Evolutionary conservation across 208 protist genomes (phyloP).

Genomic region (Leishmania turanica): DNA sequence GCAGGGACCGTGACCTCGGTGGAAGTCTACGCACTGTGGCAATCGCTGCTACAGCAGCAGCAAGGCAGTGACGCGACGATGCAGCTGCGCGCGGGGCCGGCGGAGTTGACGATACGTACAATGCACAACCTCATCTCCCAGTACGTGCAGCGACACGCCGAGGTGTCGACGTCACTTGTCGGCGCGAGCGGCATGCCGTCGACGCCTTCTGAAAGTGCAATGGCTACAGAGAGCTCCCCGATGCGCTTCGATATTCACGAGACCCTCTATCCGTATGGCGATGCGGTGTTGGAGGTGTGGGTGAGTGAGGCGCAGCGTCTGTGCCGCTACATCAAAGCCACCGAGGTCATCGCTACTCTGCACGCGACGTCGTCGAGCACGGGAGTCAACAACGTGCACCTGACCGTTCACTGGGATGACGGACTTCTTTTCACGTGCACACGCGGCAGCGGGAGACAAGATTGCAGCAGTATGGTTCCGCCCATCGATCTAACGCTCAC

Average conservation of each 20-base stretch:
- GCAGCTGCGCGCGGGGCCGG: background rate
- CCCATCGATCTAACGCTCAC: constrained; percentile 20
- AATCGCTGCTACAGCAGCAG: constrained; percentile 15
- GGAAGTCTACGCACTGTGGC: constrained; percentile 32
- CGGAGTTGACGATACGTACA: constrained; percentile 8
- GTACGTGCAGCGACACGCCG: constrained; percentile 20
- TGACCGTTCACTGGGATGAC: constrained; percentile 73
- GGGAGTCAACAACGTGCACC: constrained; percentile 15
- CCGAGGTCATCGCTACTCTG: constrained; percentile 68
- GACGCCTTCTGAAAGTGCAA: background rate
- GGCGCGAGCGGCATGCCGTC: background rate
- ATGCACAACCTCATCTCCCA: constrained; percentile 17
- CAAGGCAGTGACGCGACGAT: background rate
- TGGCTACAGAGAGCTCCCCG: constrained; percentile 1
- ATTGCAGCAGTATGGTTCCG: constrained; percentile 9
- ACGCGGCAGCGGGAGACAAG: background rate
- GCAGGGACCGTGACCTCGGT: constrained; percentile 14
- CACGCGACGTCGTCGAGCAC: constrained; percentile 32
- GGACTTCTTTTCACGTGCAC: constrained; percentile 69
- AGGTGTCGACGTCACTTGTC: constrained; percentile 19
- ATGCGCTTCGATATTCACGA: constrained; percentile 35
- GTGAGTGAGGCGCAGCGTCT: constrained; percentile 51
- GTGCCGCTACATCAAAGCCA: constrained; percentile 73
- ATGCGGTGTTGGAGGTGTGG: constrained; percentile 77
- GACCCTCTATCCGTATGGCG: constrained; percentile 29